A percentile compares a stretch with the other conserved stretches of the same genome.
Conservation (phyloP, 1,284 basidiomycete species). For the Leccinum griseonigrum region DNA sequence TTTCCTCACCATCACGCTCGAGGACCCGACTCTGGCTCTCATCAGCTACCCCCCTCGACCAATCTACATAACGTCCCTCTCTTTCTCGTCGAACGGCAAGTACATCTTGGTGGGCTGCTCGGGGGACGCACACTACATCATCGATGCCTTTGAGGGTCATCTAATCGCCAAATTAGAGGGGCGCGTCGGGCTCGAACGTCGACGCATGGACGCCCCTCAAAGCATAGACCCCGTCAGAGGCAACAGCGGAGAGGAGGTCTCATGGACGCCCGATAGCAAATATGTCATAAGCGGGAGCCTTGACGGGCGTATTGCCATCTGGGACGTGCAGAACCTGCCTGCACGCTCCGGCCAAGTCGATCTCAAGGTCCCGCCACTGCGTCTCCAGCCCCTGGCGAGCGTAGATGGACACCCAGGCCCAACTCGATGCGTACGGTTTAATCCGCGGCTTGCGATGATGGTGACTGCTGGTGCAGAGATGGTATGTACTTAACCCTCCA, state of each 20-base stretch:
- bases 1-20: constrained; percentile 79
- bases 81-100: constrained; percentile 89
- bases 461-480: constrained; percentile 82
- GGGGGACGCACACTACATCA: constrained; percentile 87
- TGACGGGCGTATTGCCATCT: constrained; percentile 77
- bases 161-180: constrained; percentile 84
- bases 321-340: constrained; percentile 72
- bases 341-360: constrained; percentile 50
- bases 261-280: constrained; percentile 90
- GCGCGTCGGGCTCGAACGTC: constrained; percentile 73
- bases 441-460: constrained; percentile 87
- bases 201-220: constrained; percentile 49
- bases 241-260: constrained; percentile 85
- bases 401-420: constrained; percentile 82
- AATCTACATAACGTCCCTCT: constrained; percentile 88
- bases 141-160: constrained; percentile 85
- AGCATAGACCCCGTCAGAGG: constrained; percentile 73
- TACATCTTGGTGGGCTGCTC: constrained; percentile 92
- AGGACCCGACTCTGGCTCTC: constrained; percentile 72
- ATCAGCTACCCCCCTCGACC: constrained; percentile 83
- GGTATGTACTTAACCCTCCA: constrained; percentile 47
- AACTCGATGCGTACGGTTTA: constrained; percentile 82
- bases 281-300: constrained; percentile 82
- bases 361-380: constrained; percentile 47
- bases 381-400: constrained; percentile 53